These are phyloP conservation scores for Ganoderma sinense DNA, from an alignment of 1,284 basidiomycete genomes.

Conservation along the genomic window DNA sequence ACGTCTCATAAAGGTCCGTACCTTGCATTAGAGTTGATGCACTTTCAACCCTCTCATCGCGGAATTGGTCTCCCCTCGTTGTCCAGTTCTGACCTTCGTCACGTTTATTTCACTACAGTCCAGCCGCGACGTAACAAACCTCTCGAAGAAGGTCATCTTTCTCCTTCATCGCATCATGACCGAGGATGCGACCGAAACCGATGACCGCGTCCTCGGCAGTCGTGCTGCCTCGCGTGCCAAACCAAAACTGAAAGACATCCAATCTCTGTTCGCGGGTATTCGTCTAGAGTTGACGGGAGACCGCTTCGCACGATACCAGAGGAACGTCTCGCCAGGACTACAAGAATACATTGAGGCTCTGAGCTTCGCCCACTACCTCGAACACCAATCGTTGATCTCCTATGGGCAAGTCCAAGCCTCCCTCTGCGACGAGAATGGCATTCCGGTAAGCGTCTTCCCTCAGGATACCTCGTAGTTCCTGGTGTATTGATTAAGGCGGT, in stretches of 20 bases:
- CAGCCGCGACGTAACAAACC: slow-evolving; percentile 87
- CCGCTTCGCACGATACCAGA: slow-evolving; percentile 83
- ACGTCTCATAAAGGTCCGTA: slow-evolving; percentile 80
- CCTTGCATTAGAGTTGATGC: neutral
- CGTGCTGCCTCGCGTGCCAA: slow-evolving; percentile 65
- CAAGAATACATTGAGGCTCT: slow-evolving; percentile 96
- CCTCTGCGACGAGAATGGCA: slow-evolving; percentile 64
- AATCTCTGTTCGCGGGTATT: slow-evolving; percentile 68
- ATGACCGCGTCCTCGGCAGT: slow-evolving; percentile 40
- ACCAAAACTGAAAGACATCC: slow-evolving; percentile 77
- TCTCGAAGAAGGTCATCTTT: slow-evolving; percentile 97
- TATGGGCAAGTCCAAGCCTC: slow-evolving; percentile 73
- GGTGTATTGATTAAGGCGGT: neutral
- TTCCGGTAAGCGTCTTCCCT: slow-evolving; percentile 56
- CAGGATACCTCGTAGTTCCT: no score
- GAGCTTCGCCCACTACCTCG: slow-evolving; percentile 89
- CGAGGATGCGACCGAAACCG: slow-evolving; percentile 50
- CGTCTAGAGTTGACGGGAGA: slow-evolving; percentile 73
- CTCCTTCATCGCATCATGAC: slow-evolving; percentile 84
- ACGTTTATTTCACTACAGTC: slow-evolving; percentile 49
- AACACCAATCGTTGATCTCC: slow-evolving; percentile 75
- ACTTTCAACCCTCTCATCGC: neutral
- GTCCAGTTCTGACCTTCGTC: neutral
- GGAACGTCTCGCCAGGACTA: slow-evolving; percentile 79
- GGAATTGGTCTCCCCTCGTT: neutral